A percentile compares a stretch with the other conserved stretches of the same genome.
Evolutionary conservation across 2,329 filamentous ascomycete species (phyloP).

Genomic region (Parastagonospora nodorum): DNA sequence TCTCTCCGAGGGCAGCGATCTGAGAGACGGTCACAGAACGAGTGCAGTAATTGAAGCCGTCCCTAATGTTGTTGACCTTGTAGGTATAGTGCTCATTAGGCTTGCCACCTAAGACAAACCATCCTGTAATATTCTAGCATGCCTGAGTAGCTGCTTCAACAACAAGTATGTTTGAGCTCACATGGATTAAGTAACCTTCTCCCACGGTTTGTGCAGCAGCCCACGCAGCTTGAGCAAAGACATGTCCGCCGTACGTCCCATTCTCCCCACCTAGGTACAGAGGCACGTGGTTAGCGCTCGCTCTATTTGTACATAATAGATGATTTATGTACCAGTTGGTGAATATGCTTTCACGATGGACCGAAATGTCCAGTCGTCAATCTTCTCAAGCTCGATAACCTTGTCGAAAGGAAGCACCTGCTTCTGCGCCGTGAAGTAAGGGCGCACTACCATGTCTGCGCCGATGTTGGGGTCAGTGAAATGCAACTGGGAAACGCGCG

Average conservation of each 20-base stretch:
- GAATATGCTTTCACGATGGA: conserved; percentile 50
- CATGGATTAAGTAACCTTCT: conserved; percentile 58
- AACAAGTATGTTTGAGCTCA: conserved; percentile 26
- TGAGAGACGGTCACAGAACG: conserved; percentile 59
- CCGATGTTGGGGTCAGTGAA: neutral
- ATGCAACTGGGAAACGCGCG: too few relatives aligned
- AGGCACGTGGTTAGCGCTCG: too few relatives aligned
- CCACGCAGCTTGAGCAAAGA: conserved; percentile 62
- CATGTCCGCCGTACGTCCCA: conserved; percentile 61
- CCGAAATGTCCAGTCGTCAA: conserved; percentile 48
- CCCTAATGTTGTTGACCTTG: conserved; percentile 55
- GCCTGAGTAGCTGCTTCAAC: neutral
- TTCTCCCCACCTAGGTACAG: neutral
- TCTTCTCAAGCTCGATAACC: conserved; percentile 48
- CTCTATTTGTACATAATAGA: neutral
- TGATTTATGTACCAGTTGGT: conserved; percentile 47
- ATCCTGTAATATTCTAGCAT: conserved; percentile 57
- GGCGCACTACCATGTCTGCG: conserved; percentile 27
- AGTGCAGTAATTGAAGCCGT: conserved; percentile 59
- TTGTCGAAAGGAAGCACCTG: conserved; percentile 47
- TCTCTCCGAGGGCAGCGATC: conserved; percentile 49
- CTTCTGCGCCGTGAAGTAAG: conserved; percentile 30
- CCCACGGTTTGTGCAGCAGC: conserved; percentile 60
- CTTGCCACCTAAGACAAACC: conserved; percentile 56
- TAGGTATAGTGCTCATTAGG: conserved; percentile 57